Percentiles rank a stretch among this genome's conserved stretches.
These are phyloP conservation scores for Ophiostoma angusticollis DNA, from an alignment of 2,329 filamentous ascomycete genomes.

Conservation along the genomic window DNA sequence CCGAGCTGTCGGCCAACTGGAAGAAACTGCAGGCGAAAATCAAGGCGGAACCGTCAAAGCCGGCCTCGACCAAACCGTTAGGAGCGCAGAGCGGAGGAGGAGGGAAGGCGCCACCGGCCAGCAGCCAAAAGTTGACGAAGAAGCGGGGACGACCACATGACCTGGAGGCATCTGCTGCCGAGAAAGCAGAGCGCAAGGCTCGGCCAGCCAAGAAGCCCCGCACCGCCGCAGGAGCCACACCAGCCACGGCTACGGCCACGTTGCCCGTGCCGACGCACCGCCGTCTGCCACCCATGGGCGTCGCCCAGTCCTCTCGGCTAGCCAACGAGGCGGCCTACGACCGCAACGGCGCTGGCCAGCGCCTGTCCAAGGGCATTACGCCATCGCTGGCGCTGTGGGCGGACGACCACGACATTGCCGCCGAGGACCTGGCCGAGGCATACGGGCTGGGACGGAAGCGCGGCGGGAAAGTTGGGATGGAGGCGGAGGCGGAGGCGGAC, in stretches of 20 bases:
- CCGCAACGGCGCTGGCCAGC: slow-evolving; percentile 16
- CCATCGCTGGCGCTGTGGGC: slow-evolving; percentile 48
- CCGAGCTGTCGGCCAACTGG: slow-evolving; percentile 57
- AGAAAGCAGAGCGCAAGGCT: no score
- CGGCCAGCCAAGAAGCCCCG: slow-evolving; percentile 10
- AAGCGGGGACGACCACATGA: no score
- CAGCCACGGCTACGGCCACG: neutral
- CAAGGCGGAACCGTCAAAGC: slow-evolving; percentile 31
- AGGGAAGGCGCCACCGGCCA: slow-evolving; percentile 17
- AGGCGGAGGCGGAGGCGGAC: slow-evolving; percentile 27
- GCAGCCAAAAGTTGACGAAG: slow-evolving; percentile 27
- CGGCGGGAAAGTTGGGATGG: slow-evolving; percentile 13
- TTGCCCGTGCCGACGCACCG: no score
- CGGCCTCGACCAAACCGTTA: slow-evolving; percentile 16
- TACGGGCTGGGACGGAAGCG: slow-evolving; percentile 40
- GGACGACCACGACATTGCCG: slow-evolving; percentile 46
- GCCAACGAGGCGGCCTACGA: slow-evolving; percentile 19
- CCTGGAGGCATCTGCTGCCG: no score
- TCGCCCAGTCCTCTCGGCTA: slow-evolving; percentile 35
- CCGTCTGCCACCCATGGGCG: slow-evolving; percentile 47
- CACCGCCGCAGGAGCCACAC: neutral
- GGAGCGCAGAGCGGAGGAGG: slow-evolving; percentile 18
- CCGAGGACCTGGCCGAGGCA: slow-evolving; percentile 46
- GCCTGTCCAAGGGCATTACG: slow-evolving; percentile 21
- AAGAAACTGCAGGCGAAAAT: slow-evolving; percentile 59